Conservation (phyloP, 371 early-diverging fungal species). For the Rhizopus arrhizus region DNA sequence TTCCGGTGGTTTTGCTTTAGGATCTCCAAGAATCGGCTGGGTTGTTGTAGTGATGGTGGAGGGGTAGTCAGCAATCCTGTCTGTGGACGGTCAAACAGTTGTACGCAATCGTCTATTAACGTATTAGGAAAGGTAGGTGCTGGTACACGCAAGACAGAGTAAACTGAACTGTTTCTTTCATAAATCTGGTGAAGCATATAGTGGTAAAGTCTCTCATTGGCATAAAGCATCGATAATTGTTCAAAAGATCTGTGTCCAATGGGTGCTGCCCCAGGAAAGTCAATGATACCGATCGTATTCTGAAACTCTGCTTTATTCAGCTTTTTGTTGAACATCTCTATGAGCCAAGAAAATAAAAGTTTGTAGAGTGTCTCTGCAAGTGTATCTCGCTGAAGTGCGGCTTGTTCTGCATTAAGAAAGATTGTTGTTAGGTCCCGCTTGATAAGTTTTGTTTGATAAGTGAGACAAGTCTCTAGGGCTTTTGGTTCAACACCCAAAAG, state of each 20-base stretch:
- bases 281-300: constrained; percentile 71
- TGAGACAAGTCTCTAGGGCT: constrained; percentile 57
- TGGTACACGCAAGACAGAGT: constrained; percentile 29
- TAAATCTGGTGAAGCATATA: constrained; percentile 66
- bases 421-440: constrained; percentile 60
- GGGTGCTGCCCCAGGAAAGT: constrained; percentile 59
- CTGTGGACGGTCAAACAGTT: constrained; percentile 41
- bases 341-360: constrained; percentile 32
- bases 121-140: constrained; percentile 29
- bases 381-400: constrained; percentile 39
- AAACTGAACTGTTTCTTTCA: constrained; percentile 48
- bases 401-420: constrained; percentile 56
- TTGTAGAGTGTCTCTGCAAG: constrained; percentile 32
- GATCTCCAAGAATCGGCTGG: constrained; percentile 12
- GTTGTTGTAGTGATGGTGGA: neutral
- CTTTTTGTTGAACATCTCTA: constrained; percentile 32
- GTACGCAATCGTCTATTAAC: constrained; percentile 44
- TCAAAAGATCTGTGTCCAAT: constrained; percentile 58
- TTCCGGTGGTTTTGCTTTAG: constrained; percentile 25
- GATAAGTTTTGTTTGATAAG: constrained; percentile 32
- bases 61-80: constrained; percentile 59
- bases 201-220: constrained; percentile 76
- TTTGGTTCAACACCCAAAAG: constrained; percentile 72
- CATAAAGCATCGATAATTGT: constrained; percentile 74
- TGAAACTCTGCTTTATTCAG: constrained; percentile 45